A percentile compares a stretch with the other conserved stretches of the same genome.
Conservation (phyloP, 169 alveolate species). For the Plasmodium relictum region DNA sequence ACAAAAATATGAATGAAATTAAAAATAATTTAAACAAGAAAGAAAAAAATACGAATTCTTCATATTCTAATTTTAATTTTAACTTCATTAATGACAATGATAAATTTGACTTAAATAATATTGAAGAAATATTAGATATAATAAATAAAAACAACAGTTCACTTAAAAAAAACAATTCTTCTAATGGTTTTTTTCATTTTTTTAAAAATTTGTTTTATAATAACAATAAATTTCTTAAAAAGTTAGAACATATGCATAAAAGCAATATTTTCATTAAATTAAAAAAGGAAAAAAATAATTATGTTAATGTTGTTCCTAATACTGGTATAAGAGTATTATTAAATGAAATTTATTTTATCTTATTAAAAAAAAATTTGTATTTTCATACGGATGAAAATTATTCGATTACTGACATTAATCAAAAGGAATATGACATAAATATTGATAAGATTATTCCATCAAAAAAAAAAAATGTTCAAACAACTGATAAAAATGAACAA, state of each 20-base stretch:
- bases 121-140: slow-evolving; percentile 76
- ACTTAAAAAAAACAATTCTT: slow-evolving; percentile 11
- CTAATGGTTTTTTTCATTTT: slow-evolving; percentile 65
- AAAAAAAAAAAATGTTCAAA: neutral
- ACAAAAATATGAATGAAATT: neutral
- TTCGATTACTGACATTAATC: slow-evolving; percentile 1
- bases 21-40: neutral
- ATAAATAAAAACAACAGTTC: slow-evolving; percentile 51
- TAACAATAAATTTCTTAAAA: slow-evolving; percentile 63
- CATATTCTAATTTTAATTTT: slow-evolving; percentile 54
- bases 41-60: neutral
- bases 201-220: slow-evolving; percentile 55
- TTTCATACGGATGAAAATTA: slow-evolving; percentile 55
- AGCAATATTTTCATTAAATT: slow-evolving; percentile 44
- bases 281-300: slow-evolving; percentile 54
- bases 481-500: neutral
- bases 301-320: slow-evolving; percentile 71
- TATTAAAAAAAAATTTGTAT: slow-evolving; percentile 66
- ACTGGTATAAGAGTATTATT: slow-evolving; percentile 74
- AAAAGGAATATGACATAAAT: slow-evolving; percentile 46
- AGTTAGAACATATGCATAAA: slow-evolving; percentile 55
- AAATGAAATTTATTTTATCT: slow-evolving; percentile 74
- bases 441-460: slow-evolving; percentile 49
- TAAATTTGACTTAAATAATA: slow-evolving; percentile 46
- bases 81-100: slow-evolving; percentile 39